A percentile compares a stretch with the other conserved stretches of the same genome.
Conservation (phyloP, 2,329 filamentous ascomycete species). For the Camptophora hylomeconis region DNA sequence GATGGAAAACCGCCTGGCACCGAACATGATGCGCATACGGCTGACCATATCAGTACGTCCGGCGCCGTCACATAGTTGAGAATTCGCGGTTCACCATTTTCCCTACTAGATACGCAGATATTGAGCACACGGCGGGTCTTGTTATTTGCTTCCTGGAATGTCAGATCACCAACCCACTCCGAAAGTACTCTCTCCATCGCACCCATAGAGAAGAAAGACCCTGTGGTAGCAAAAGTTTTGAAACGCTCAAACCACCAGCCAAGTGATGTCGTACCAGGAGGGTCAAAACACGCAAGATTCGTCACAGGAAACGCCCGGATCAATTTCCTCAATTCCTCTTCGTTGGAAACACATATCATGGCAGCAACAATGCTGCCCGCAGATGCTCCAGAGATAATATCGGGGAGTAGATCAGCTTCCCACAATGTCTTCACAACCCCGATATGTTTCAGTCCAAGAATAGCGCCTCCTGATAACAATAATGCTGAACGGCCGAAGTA, state of each 20-base stretch:
- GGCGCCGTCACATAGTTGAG: constrained; percentile 90
- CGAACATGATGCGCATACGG: constrained; percentile 83
- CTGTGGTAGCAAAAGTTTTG: constrained; percentile 52
- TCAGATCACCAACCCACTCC: constrained; percentile 69
- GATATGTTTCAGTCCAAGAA: constrained; percentile 85
- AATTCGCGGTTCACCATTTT: constrained; percentile 73
- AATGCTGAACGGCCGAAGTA: constrained; percentile 59
- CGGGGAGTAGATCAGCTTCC: constrained; percentile 60
- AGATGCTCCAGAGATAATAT: constrained; percentile 78
- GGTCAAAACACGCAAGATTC: constrained; percentile 70
- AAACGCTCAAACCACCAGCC: constrained; percentile 35
- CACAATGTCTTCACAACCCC: constrained; percentile 74
- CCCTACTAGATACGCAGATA: constrained; percentile 81
- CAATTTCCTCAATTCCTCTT: constrained; percentile 62
- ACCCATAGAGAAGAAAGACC: constrained; percentile 67
- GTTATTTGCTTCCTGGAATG: constrained; percentile 92
- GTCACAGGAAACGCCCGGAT: constrained; percentile 61
- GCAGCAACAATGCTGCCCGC: constrained; percentile 78
- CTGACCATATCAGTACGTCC: constrained; percentile 92
- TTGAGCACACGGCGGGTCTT: constrained; percentile 85
- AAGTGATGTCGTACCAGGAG: constrained; percentile 35
- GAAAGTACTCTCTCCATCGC: constrained; percentile 74
- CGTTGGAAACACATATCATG: constrained; percentile 63
- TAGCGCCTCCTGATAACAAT: constrained; percentile 71
- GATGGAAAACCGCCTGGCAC: constrained; percentile 70